Base-by-base conservation (phyloP, 148 eudicot genomes). In the Rhododendron mucronatum region DNA sequence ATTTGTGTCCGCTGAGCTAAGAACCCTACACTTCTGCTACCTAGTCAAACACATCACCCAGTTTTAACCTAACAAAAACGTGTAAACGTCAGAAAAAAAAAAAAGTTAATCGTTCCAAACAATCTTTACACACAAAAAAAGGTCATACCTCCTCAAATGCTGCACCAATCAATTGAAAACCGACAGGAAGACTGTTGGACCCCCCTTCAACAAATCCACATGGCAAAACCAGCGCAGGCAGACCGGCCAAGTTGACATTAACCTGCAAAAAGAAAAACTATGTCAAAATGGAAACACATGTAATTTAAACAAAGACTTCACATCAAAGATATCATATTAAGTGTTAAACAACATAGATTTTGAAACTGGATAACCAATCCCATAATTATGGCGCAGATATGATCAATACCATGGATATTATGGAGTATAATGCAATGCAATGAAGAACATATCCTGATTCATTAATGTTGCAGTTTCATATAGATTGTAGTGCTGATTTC, bases 191-290 rank as follows among this genome's bases (percentile, higher is more conserved):
- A 80, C 92, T 87, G 83, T 91, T 83, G 57, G 93, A 71, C 0
- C 93, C 97, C 33, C 91, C 92, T 88, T 90, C 87, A 59, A 89
- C 94, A 88, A 95, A 91, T 35, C 98, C 98, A 88, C 99, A 95
- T 1, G 99, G 99, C 90, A 97, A 89, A 82, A 95, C 98, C 78
- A 97, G 86, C 35, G 99, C 98, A 63, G 99, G 99, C 83, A 97
- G 89, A 91, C 99, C 98, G 83, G 99, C 98, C 89, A 97, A 94
- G 93, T 95, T 95, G 82, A 97, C 98, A 88, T 97, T 95, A 77
- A 97, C 98, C 99, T 97, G 95, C 41, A 33, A 30, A 71, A 71
- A 33, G 41, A 71, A 71, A 71, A 71, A 30, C 39, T 69, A 11
- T 53, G 88, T 85, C 63, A 73, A 85, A 37, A 89, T 50, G 50